Evolutionary conservation across 306 rosid genomes (phyloP), one percentile per base, ranked within the genome.

Genomic region (Hylodesmum podocarpum): DNA sequence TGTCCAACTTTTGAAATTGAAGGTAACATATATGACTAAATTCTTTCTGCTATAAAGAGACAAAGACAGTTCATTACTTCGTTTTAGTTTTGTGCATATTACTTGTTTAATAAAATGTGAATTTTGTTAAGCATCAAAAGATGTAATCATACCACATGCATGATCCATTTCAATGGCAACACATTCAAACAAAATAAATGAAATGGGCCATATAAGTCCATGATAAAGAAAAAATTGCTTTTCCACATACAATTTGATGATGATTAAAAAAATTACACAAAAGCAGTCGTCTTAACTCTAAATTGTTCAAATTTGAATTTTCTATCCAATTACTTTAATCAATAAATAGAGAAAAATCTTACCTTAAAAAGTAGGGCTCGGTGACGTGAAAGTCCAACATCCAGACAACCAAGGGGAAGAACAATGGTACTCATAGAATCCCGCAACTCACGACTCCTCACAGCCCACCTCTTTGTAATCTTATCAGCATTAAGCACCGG

Each of bases 311-410:
- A 53, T 65, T 76, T 12, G 22, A 55, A 71, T 53, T 65, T 39
- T 24, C 49, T 29, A 58, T 29, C 63, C 10, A 57, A 54, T 44
- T 9, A 41, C 69, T 31, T 62, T 18, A 53, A 79, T 68, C 4
- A 70, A 46, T 22, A 55, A 74, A 54, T 29, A 66, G 40, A 24
- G 59, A 77, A 57, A 58, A 70, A 41, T 59, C 77, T 43, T 77
- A 76, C 99, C 98, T 96, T 96, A 77, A 96, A 96, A 68, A 96
- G 99, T 57, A 96, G 87, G 78, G 99, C 98, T 59, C 99, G 87
- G 78, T 96, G 98, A 76, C 99, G 97, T 15, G 98, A 91, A 88
- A 96, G 99, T 84, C 98, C 99, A 67, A 96, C 83, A 80, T 96
- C 99, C 81, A 96, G 95, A 76, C 67, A 43, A 46, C 99, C 98